These are phyloP conservation scores for Elaeis oleifera DNA, from an alignment of 202 grass and related monocot genomes.

Conservation along the genomic window DNA sequence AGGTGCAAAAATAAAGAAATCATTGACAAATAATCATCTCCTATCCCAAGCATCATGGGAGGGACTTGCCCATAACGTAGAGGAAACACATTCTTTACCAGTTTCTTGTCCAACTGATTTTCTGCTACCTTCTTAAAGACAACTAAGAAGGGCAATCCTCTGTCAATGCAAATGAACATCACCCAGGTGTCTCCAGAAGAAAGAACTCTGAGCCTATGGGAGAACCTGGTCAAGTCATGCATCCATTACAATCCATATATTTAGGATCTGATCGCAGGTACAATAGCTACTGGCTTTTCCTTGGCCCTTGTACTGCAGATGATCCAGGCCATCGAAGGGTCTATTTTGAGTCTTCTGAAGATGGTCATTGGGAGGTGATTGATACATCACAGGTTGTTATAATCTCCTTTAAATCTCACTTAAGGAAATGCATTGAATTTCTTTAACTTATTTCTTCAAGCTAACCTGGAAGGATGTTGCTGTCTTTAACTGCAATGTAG, in stretches of 20 bases:
- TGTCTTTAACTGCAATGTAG: conserved; percentile 36
- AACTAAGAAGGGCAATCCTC: conserved; percentile 23
- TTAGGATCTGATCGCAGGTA: conserved; percentile 92
- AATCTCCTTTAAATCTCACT: neutral
- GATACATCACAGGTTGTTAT: conserved; percentile 73
- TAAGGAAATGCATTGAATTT: neutral
- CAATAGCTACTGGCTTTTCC: conserved; percentile 95
- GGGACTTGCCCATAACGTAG: neutral
- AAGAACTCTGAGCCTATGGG: conserved; percentile 25
- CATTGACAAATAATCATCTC: conserved; percentile 23
- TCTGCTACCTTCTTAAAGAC: conserved; percentile 27
- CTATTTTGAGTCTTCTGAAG: conserved; percentile 94
- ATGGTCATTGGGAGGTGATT: conserved; percentile 91
- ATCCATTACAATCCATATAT: conserved; percentile 61
- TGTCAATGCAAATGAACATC: conserved; percentile 31
- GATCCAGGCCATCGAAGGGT: conserved; percentile 93
- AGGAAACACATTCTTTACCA: neutral
- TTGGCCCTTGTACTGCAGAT: conserved; percentile 69
- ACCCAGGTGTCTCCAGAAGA: conserved; percentile 18
- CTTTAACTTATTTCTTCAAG: conserved; percentile 5
- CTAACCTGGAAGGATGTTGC: neutral
- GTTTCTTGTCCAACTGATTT: conserved; percentile 10
- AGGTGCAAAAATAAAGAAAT: conserved; percentile 96
- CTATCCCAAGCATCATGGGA: conserved; percentile 9
- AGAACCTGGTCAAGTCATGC: conserved; percentile 22